Conservation (phyloP, 148 eudicot species). For the Vaccinium myrtillus region DNA sequence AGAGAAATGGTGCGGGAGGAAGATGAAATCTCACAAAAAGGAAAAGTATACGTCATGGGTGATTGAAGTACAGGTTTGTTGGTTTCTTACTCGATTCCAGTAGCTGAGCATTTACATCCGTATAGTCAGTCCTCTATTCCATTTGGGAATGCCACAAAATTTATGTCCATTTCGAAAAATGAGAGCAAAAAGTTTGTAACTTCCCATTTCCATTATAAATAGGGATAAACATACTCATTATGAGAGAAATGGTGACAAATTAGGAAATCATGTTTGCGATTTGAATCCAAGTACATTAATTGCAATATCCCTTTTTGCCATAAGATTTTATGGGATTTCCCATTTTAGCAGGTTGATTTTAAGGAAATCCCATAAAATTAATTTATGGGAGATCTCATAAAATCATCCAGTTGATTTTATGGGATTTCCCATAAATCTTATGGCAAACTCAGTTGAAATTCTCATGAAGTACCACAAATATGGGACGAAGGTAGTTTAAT, state of each 20-base stretch:
- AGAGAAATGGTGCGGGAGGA: too few relatives aligned
- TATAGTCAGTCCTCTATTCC: background rate
- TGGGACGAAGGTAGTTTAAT: background rate
- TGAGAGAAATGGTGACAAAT: background rate
- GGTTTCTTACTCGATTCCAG: background rate
- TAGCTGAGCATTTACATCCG: background rate
- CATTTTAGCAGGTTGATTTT: too few relatives aligned
- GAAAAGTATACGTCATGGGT: background rate
- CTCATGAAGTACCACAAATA: background rate
- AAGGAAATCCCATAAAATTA: too few relatives aligned
- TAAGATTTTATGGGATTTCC: too few relatives aligned
- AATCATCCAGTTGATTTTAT: too few relatives aligned
- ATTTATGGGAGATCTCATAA: too few relatives aligned
- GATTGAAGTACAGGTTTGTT: background rate
- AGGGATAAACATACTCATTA: background rate
- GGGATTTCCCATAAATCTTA: too few relatives aligned
- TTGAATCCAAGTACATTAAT: background rate
- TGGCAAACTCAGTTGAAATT: background rate
- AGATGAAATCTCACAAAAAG: background rate
- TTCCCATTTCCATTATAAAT: background rate
- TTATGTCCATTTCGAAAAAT: background rate
- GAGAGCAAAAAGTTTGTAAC: background rate
- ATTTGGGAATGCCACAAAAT: background rate
- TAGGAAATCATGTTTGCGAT: background rate
- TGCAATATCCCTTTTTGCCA: background rate